A percentile compares a stretch with the other conserved stretches of the same genome.
phyloP scores from a whole-genome alignment of 164 flowering plant genomes.

The Brasenia schreberi region DNA sequence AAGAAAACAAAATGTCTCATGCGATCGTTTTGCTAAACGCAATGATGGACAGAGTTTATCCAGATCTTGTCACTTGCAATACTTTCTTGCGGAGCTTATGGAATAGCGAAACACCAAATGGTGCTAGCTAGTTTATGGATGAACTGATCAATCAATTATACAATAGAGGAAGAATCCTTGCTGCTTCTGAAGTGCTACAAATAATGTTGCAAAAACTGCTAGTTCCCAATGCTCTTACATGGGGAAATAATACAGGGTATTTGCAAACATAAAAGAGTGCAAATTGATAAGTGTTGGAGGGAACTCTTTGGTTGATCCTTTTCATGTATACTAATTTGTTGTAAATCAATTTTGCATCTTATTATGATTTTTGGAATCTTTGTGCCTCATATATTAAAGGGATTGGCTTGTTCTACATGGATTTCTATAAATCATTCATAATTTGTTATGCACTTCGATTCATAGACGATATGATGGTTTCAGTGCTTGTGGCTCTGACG shows the following conservation, averaged over 20 bases:
- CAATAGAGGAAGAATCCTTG: slow-evolving; percentile 33
- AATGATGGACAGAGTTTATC: slow-evolving; percentile 74
- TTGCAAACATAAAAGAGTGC: slow-evolving; percentile 42
- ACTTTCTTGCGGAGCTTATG: slow-evolving; percentile 44
- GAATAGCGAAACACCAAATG: slow-evolving; percentile 44
- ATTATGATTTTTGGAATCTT: background rate
- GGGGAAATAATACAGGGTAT: slow-evolving; percentile 45
- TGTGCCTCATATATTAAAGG: no score
- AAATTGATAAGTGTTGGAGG: slow-evolving; percentile 42
- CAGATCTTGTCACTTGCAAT: slow-evolving; percentile 57
- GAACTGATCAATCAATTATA: slow-evolving; percentile 54
- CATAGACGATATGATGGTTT: no score
- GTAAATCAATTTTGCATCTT: slow-evolving; percentile 6
- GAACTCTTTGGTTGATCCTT: slow-evolving; percentile 21
- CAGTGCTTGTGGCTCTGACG: no score
- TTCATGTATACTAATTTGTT: slow-evolving; percentile 8
- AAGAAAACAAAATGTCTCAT: slow-evolving; percentile 27
- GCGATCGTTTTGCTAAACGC: slow-evolving; percentile 54
- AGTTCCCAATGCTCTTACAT: slow-evolving; percentile 47
- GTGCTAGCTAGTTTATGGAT: slow-evolving; percentile 59
- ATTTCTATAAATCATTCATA: no score
- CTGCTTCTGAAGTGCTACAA: slow-evolving; percentile 50
- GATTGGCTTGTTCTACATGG: no score
- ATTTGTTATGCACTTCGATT: no score
- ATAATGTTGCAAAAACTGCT: slow-evolving; percentile 70